These are phyloP conservation scores for Thielaviopsis ethacetica DNA, from an alignment of 2,329 filamentous ascomycete species.

Conservation along the genomic window DNA sequence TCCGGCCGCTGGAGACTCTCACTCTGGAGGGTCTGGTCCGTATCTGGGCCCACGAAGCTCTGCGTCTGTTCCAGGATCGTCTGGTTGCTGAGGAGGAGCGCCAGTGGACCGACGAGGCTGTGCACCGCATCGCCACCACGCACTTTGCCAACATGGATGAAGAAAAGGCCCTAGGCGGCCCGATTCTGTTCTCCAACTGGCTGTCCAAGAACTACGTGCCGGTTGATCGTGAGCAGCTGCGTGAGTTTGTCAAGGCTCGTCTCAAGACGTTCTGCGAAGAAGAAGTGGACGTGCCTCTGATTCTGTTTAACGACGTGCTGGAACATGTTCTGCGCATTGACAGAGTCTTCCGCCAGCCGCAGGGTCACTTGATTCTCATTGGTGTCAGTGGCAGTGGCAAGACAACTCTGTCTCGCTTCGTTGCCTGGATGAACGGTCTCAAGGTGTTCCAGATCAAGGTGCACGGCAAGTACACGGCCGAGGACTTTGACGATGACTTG, in stretches of 20 bases:
- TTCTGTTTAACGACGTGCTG: conserved; percentile 97
- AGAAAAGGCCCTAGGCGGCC: conserved; percentile 70
- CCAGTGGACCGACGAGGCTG: conserved; percentile 82
- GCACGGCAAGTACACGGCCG: conserved; percentile 91
- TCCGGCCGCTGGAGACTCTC: conserved; percentile 76
- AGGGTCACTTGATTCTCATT: conserved; percentile 95
- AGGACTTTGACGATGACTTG: conserved; percentile 97
- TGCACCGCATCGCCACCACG: conserved; percentile 72
- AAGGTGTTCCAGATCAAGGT: conserved; percentile 99
- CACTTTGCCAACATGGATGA: conserved; percentile 95
- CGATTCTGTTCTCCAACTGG: conserved; percentile 98
- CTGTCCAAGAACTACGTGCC: conserved; percentile 96
- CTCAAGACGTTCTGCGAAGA: conserved; percentile 98
- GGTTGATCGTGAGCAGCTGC: conserved; percentile 83
- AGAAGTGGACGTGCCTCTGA: conserved; percentile 94
- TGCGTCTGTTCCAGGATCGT: conserved; percentile 93
- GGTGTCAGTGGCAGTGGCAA: conserved; percentile 98
- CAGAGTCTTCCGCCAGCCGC: conserved; percentile 93
- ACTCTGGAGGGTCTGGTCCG: conserved; percentile 81
- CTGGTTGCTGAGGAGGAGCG: conserved; percentile 88
- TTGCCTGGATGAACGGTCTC: conserved; percentile 99
- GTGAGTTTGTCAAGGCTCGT: conserved; percentile 94
- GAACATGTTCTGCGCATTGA: conserved; percentile 98
- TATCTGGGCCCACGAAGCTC: conserved; percentile 95
- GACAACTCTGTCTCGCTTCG: conserved; percentile 92